Evolutionary conservation across 73 alveolate genomes (phyloP).

Genomic region (Stentor coeruleus): DNA sequence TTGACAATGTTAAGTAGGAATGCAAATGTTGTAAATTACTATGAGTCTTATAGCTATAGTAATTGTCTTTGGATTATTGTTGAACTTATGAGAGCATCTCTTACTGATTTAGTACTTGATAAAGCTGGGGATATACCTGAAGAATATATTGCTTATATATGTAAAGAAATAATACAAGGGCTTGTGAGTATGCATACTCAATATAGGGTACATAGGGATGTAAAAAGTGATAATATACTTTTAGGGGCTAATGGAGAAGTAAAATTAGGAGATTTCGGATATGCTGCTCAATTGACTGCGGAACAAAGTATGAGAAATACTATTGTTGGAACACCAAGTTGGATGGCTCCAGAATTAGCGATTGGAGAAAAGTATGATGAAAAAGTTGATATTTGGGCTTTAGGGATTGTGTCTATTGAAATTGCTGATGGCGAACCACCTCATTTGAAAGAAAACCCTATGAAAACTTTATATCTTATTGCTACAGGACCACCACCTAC

Average conservation of each 20-base stretch:
- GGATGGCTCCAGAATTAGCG: conserved; percentile 91
- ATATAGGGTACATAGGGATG: conserved; percentile 73
- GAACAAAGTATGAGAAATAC: conserved; percentile 43
- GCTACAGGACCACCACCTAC: conserved; percentile 39
- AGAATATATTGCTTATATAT: background rate
- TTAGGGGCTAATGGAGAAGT: conserved; percentile 64
- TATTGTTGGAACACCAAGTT: conserved; percentile 65
- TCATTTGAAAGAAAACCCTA: conserved; percentile 35
- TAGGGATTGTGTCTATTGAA: conserved; percentile 75
- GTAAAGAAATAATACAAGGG: background rate
- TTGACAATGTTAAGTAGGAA: background rate
- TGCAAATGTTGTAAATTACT: background rate
- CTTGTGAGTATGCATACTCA: background rate
- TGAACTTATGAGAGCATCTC: background rate
- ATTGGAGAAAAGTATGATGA: conserved; percentile 50
- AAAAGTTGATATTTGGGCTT: conserved; percentile 78
- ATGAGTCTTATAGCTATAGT: background rate
- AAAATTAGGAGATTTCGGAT: conserved; percentile 85
- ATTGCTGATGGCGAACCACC: conserved; percentile 63
- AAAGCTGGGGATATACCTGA: background rate
- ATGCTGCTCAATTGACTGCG: conserved; percentile 61
- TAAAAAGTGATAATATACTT: conserved; percentile 81
- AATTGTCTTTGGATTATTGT: background rate
- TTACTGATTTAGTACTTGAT: background rate
- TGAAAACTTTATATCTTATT: conserved; percentile 31